Conservation (phyloP, 2,329 filamentous ascomycete species). For the Ceratocystis harringtonii region DNA sequence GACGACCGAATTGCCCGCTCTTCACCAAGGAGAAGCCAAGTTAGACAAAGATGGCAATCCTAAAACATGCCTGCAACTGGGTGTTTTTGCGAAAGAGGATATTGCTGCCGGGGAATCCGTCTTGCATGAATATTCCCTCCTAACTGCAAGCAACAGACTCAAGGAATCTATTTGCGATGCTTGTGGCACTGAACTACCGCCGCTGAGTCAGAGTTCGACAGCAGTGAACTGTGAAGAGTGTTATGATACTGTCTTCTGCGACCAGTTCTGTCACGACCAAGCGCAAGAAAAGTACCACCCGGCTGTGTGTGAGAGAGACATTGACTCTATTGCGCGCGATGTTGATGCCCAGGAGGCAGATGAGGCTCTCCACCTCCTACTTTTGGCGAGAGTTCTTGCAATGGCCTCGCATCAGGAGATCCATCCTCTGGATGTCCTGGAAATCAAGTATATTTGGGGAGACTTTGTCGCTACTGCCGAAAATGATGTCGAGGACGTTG, state of each 20-base stretch:
- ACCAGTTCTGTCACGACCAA: constrained; percentile 40
- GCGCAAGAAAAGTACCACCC: constrained; percentile 48
- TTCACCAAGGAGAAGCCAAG: constrained; percentile 42
- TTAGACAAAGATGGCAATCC: constrained; percentile 33
- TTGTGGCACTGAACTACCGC: constrained; percentile 54
- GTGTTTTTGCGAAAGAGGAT: constrained; percentile 75
- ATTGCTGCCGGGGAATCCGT: constrained; percentile 63
- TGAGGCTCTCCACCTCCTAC: constrained; percentile 46
- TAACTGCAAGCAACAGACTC: constrained; percentile 78
- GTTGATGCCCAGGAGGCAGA: constrained; percentile 44
- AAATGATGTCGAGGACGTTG: constrained; percentile 25
- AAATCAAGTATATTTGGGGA: constrained; percentile 55
- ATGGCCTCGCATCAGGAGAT: constrained; percentile 44
- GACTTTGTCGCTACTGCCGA: constrained; percentile 41
- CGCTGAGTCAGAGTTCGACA: neutral
- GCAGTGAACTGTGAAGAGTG: constrained; percentile 44
- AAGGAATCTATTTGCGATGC: constrained; percentile 83
- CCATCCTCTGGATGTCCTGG: constrained; percentile 48
- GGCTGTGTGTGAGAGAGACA: constrained; percentile 49
- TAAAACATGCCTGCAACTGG: constrained; percentile 59
- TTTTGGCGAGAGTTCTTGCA: constrained; percentile 48
- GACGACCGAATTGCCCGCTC: constrained; percentile 57
- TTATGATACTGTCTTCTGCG: constrained; percentile 52
- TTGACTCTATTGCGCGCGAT: constrained; percentile 51
- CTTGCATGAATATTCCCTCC: constrained; percentile 65